A percentile compares a stretch with the other conserved stretches of the same genome.
These are phyloP conservation scores for Grosmannia penicillata DNA, from an alignment of 2,329 filamentous ascomycete genomes.

Conservation along the genomic window DNA sequence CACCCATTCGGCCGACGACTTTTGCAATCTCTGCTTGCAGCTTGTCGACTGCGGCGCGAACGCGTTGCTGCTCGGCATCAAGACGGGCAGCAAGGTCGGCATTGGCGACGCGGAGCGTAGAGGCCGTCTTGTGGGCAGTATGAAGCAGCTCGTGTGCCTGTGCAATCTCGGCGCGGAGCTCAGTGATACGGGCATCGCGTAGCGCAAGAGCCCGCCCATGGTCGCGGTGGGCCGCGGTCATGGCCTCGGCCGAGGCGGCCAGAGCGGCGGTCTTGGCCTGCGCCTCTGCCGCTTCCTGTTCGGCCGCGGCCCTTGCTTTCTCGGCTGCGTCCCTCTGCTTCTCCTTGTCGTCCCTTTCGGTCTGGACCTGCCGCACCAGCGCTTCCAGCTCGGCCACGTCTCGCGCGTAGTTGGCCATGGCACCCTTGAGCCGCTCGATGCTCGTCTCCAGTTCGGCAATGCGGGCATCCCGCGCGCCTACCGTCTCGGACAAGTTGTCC, in stretches of 20 bases:
- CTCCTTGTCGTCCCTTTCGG: conserved; percentile 13
- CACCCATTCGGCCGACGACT: conserved; percentile 31
- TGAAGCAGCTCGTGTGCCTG: conserved; percentile 29
- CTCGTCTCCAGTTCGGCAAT: conserved; percentile 30
- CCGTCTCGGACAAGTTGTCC: conserved; percentile 29
- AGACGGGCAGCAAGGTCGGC: conserved; percentile 19
- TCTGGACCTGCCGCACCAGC: conserved; percentile 34
- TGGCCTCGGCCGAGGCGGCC: neutral
- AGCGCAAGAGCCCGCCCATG: conserved; percentile 33
- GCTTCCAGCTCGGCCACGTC: conserved; percentile 39
- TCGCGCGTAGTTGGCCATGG: conserved; percentile 35
- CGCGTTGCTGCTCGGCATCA: conserved; percentile 23
- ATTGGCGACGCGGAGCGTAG: conserved; percentile 31
- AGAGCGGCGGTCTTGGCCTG: conserved; percentile 18
- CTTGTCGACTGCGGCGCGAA: conserved; percentile 28
- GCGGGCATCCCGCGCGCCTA: conserved; percentile 11
- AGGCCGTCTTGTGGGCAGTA: conserved; percentile 30
- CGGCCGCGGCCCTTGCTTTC: conserved; percentile 10
- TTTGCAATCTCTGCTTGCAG: conserved; percentile 37
- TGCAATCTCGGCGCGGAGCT: conserved; percentile 34
- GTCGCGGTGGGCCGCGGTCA: conserved; percentile 20
- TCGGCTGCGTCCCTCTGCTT: neutral
- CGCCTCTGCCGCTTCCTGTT: conserved; percentile 15
- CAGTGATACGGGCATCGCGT: conserved; percentile 32
- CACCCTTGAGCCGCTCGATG: conserved; percentile 33